phyloP scores from a whole-genome alignment of 805 yeast genomes.

The Tetrapisispora pingtungensis region DNA sequence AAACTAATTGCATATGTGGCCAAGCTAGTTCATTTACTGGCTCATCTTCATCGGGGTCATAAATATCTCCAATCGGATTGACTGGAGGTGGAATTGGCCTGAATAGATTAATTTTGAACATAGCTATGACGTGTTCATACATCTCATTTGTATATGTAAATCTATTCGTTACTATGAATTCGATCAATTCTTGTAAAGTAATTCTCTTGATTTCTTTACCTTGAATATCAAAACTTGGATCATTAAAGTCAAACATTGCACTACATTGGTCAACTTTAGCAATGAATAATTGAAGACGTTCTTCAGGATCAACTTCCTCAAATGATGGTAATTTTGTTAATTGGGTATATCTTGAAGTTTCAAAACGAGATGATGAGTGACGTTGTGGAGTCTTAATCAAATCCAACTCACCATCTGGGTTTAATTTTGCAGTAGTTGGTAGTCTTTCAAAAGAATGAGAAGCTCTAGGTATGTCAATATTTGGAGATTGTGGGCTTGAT shows the following conservation, averaged over 20 bases:
- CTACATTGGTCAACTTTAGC: constrained; percentile 92
- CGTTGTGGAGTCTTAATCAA: constrained; percentile 78
- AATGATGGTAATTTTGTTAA: constrained; percentile 73
- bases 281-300: constrained; percentile 61
- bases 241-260: constrained; percentile 86
- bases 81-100: constrained; percentile 98
- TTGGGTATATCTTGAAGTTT: constrained; percentile 57
- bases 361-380: constrained; percentile 87
- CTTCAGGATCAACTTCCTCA: constrained; percentile 79
- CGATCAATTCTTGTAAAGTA: constrained; percentile 81
- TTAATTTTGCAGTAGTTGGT: constrained; percentile 53
- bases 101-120: constrained; percentile 83
- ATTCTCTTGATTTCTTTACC: constrained; percentile 88
- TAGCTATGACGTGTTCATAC: constrained; percentile 76
- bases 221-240: constrained; percentile 81
- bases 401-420: constrained; percentile 55
- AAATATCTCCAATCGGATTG: constrained; percentile 91
- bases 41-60: constrained; percentile 98
- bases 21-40: constrained; percentile 93
- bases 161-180: constrained; percentile 72
- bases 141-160: constrained; percentile 83
- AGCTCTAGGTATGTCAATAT: constrained; percentile 30
- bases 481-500: constrained; percentile 12
- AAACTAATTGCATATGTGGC: constrained; percentile 98
- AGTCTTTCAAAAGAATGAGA: constrained; percentile 48